A percentile compares a stretch with the other conserved stretches of the same genome.
Evolutionary conservation across 768 basidiomycete genomes (phyloP).

Genomic region (Infundibulicybe gibba): DNA sequence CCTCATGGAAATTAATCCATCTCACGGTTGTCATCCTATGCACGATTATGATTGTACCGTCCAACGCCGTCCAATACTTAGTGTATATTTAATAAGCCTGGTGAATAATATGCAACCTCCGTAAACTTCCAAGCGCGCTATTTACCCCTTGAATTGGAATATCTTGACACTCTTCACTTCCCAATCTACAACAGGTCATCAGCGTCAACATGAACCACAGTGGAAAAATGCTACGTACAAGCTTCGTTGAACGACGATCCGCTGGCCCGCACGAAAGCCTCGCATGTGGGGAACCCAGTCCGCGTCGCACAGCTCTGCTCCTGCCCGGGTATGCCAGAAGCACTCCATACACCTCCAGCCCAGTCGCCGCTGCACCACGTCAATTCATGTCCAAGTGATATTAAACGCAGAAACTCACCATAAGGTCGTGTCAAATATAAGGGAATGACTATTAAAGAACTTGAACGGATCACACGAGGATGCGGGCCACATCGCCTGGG

Average conservation of each 20-base stretch:
- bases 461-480: conserved; percentile 68
- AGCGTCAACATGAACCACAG: conserved; percentile 1
- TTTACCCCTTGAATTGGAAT: conserved; percentile 39
- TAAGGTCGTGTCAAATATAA: conserved; percentile 84
- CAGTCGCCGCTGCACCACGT: conserved; percentile 69
- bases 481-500: conserved; percentile 80
- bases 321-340: conserved; percentile 77
- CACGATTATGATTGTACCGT: too few species aligned
- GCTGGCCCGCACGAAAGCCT: conserved; percentile 68
- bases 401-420: conserved; percentile 44
- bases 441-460: conserved; percentile 75
- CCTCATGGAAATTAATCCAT: too few species aligned
- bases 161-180: conserved; percentile 75
- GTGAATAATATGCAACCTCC: too few species aligned
- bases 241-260: conserved; percentile 73
- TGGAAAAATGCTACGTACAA: conserved; percentile 48
- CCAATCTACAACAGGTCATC: conserved; percentile 54
- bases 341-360: conserved; percentile 79
- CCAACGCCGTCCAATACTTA: too few species aligned
- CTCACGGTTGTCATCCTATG: too few species aligned
- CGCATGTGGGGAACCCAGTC: conserved; percentile 81
- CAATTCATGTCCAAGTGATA: neutral
- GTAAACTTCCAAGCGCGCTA: too few species aligned
- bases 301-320: conserved; percentile 78
- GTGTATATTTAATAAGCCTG: too few species aligned